Conservation (phyloP, 129 eudicot genomes). For the Pittosporum tobira region DNA sequence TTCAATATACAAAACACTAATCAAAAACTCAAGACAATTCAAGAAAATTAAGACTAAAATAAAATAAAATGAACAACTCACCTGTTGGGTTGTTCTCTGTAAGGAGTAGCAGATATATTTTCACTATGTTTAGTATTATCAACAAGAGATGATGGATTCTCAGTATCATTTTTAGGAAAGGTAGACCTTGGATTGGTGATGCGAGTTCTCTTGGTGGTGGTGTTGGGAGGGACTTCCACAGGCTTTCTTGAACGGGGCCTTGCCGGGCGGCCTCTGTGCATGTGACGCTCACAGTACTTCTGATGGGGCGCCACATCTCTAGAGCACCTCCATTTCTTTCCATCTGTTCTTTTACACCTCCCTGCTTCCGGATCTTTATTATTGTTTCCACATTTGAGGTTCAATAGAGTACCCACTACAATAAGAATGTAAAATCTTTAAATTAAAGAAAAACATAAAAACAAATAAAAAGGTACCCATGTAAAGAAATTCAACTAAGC, state of each 20-base stretch:
- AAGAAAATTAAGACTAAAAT: too few relatives aligned
- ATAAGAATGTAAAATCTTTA: not conserved
- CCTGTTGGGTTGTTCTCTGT: conserved; percentile 21
- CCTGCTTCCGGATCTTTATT: conserved; percentile 55
- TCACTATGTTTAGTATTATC: conserved; percentile 4
- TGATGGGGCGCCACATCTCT: conserved; percentile 57
- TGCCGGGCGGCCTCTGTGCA: conserved; percentile 67
- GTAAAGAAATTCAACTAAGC: too few relatives aligned
- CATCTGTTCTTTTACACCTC: conserved; percentile 58
- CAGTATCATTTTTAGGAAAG: conserved; percentile 7
- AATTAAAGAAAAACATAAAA: too few relatives aligned
- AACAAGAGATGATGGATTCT: conserved; percentile 1
- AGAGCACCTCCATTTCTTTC: conserved; percentile 71
- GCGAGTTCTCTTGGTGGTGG: conserved; percentile 26
- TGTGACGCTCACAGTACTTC: conserved; percentile 66
- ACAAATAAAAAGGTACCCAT: too few relatives aligned
- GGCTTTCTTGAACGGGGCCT: conserved; percentile 89
- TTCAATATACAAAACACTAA: conserved; percentile 6
- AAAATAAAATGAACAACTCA: too few relatives aligned
- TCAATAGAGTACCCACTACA: conserved; percentile 9
- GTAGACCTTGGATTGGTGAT: conserved; percentile 7
- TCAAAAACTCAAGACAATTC: not conserved
- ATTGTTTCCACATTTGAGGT: conserved; percentile 24
- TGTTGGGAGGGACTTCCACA: conserved; percentile 33
- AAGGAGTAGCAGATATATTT: too few relatives aligned